A percentile compares a stretch with the other conserved stretches of the same genome.
These are phyloP conservation scores for Pleodorina starrii DNA, from an alignment of 139 green algal species.

Conservation along the genomic window DNA sequence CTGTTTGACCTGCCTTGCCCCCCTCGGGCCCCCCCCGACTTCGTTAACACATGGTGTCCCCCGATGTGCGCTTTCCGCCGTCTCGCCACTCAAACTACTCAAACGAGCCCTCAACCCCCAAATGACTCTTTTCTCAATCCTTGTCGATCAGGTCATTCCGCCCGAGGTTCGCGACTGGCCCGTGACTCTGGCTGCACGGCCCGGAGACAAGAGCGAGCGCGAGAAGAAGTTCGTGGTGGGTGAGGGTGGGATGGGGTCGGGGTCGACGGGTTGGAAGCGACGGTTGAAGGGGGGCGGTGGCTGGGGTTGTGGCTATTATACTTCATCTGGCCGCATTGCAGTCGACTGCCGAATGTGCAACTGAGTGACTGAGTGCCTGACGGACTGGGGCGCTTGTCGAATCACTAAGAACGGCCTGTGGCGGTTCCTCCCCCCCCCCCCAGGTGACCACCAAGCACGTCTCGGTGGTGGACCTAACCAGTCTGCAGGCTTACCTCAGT, in stretches of 20 bases:
- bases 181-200: not conserved
- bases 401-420: not conserved
- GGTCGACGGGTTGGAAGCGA: not conserved
- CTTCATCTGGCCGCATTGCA: too few species aligned
- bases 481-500: conserved; percentile 6
- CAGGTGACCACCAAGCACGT: conserved; percentile 45
- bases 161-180: conserved; percentile 20
- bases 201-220: not conserved
- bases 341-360: not conserved
- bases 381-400: too few species aligned
- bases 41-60: too few species aligned
- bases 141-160: not conserved
- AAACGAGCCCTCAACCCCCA: not conserved
- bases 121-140: not conserved
- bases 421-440: not conserved
- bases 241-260: not conserved
- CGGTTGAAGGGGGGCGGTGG: not conserved
- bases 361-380: too few species aligned
- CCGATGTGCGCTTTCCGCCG: not conserved
- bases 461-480: not conserved
- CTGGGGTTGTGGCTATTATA: too few species aligned
- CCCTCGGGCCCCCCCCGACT: not conserved
- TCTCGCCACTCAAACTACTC: not conserved
- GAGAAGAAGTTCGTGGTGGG: conserved; percentile 1
- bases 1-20: not conserved